Evolutionary conservation across 2,329 filamentous ascomycete genomes (phyloP).

Genomic region (Fragosphaeria purpurea): DNA sequence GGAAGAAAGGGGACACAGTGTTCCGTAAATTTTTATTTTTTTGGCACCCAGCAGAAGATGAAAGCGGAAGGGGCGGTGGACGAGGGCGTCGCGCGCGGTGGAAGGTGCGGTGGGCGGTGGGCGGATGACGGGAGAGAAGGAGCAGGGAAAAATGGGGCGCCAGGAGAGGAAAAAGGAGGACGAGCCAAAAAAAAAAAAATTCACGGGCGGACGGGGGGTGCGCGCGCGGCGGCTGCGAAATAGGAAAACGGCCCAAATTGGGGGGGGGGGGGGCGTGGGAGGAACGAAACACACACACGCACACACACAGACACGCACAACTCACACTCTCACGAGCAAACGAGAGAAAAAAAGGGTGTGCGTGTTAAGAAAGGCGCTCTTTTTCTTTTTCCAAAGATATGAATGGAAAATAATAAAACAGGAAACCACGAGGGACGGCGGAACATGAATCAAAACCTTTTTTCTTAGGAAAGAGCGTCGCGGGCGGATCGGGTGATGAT

Average conservation of each 20-base stretch:
- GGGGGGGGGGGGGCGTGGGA: slow-evolving; percentile 1
- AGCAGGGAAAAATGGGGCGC: slow-evolving; percentile 3
- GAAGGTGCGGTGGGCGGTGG: slow-evolving; percentile 12
- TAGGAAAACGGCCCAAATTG: not conserved
- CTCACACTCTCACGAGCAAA: too few species aligned
- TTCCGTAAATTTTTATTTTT: not conserved
- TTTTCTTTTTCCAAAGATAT: too few species aligned
- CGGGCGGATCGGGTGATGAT: slow-evolving; percentile 18
- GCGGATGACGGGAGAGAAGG: slow-evolving; percentile 13
- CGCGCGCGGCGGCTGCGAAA: slow-evolving; percentile 7
- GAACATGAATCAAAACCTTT: too few species aligned
- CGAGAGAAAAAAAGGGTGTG: slow-evolving; percentile 1
- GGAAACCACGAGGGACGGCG: not conserved
- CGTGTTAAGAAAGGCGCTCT: not conserved
- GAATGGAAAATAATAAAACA: not conserved
- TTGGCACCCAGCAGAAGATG: not conserved
- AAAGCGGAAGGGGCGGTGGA: slow-evolving; percentile 1
- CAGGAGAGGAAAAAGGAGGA: slow-evolving; percentile 3
- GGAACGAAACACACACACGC: not conserved
- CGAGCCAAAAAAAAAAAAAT: slow-evolving; percentile 3
- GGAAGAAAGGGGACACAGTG: not conserved
- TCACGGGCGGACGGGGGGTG: slow-evolving; percentile 8
- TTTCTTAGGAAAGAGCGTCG: slow-evolving; percentile 5
- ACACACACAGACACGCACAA: not conserved
- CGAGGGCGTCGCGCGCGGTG: slow-evolving; percentile 6